Percentiles rank a stretch among this genome's conserved stretches.
These are phyloP conservation scores for Metroxylon sagu DNA, from an alignment of 176 grass and related monocot species.

Conservation along the genomic window DNA sequence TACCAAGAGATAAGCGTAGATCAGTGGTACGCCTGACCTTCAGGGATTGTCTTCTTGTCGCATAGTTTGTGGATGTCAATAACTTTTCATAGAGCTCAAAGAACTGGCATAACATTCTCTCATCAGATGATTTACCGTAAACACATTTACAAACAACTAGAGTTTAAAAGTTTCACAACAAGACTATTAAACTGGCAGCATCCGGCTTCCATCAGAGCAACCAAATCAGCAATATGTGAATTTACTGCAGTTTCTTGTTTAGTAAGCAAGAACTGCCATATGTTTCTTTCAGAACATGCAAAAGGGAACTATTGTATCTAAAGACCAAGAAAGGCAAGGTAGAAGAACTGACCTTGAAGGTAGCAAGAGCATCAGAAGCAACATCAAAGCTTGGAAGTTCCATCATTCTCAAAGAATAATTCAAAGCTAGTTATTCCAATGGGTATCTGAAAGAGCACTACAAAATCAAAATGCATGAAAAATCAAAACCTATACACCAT, in stretches of 20 bases:
- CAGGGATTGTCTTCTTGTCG: slow-evolving; percentile 91
- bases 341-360: slow-evolving; percentile 74
- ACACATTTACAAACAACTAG: slow-evolving; percentile 4
- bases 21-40: too few species aligned
- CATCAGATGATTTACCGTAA: neutral
- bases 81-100: slow-evolving; percentile 77
- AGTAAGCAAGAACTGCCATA: slow-evolving; percentile 83
- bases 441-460: slow-evolving; percentile 93
- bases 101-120: slow-evolving; percentile 52
- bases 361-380: slow-evolving; percentile 96
- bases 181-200: slow-evolving; percentile 1
- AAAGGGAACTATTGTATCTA: too few species aligned
- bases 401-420: slow-evolving; percentile 87
- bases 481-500: slow-evolving; percentile 23
- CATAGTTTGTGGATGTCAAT: slow-evolving; percentile 80
- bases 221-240: slow-evolving; percentile 25
- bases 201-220: neutral
- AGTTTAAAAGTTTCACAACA: too few species aligned
- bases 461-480: slow-evolving; percentile 75
- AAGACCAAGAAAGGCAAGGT: neutral
- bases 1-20: slow-evolving; percentile 1
- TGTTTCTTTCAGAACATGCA: slow-evolving; percentile 20
- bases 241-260: slow-evolving; percentile 70
- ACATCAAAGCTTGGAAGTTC: slow-evolving; percentile 98
- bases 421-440: slow-evolving; percentile 90